Evolutionary conservation across 305 asterid genomes (phyloP).

Genomic region (Stenogyne calaminthoides): DNA sequence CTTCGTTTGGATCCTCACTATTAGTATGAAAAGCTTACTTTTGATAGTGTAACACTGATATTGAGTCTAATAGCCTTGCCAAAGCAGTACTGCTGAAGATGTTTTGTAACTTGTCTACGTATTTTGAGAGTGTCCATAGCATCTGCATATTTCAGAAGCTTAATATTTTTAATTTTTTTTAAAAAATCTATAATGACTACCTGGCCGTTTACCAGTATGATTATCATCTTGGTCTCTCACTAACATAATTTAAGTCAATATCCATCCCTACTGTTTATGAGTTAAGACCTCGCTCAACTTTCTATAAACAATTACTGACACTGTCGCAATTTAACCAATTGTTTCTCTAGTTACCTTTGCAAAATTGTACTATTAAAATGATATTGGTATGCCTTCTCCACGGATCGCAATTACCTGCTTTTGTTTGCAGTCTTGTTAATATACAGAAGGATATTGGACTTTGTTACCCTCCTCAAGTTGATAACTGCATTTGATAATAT

Average conservation of each 20-base stretch:
- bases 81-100: neutral
- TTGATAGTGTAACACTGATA: neutral
- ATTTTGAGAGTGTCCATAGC: neutral
- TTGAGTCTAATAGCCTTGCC: neutral
- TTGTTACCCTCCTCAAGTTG: neutral
- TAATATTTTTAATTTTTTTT: neutral
- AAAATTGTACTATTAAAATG: neutral
- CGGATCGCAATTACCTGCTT: neutral
- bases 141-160: neutral
- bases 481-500: neutral
- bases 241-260: neutral
- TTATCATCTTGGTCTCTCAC: neutral
- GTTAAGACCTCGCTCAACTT: neutral
- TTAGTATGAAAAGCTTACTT: neutral
- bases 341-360: neutral
- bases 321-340: neutral
- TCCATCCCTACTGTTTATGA: neutral
- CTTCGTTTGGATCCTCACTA: neutral
- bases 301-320: neutral
- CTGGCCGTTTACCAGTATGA: neutral
- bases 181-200: neutral
- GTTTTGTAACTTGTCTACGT: neutral
- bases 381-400: neutral
- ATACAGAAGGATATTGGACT: neutral
- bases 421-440: neutral